Conservation (phyloP, 148 eudicot species). For the Fagopyrum homotropicum region DNA sequence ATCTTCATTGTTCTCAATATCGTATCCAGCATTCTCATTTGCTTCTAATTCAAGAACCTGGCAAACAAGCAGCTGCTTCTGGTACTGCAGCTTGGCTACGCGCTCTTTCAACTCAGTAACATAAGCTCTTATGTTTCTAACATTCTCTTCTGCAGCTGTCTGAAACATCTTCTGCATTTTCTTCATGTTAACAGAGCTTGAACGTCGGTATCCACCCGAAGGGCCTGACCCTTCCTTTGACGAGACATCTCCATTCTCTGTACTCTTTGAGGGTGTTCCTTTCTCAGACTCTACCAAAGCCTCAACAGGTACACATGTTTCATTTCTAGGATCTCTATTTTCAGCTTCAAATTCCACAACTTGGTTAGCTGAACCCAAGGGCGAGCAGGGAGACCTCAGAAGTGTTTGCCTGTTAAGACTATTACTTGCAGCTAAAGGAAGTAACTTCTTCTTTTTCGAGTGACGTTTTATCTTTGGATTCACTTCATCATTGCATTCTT, state of each 20-base stretch:
- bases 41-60: slow-evolving; percentile 55
- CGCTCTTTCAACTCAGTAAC: slow-evolving; percentile 71
- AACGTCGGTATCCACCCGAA: slow-evolving; percentile 33
- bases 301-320: slow-evolving; percentile 29
- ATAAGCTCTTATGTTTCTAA: slow-evolving; percentile 59
- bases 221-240: slow-evolving; percentile 76
- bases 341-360: slow-evolving; percentile 61
- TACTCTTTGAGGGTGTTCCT: slow-evolving; percentile 59
- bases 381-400: slow-evolving; percentile 49
- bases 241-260: slow-evolving; percentile 53
- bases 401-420: slow-evolving; percentile 44
- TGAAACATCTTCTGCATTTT: slow-evolving; percentile 78
- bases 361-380: slow-evolving; percentile 42
- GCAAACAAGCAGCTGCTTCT: slow-evolving; percentile 67
- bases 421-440: slow-evolving; percentile 72
- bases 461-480: slow-evolving; percentile 44
- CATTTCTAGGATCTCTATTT: slow-evolving; percentile 54
- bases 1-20: slow-evolving; percentile 34
- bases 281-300: slow-evolving; percentile 38
- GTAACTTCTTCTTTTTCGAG: slow-evolving; percentile 61
- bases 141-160: slow-evolving; percentile 68
- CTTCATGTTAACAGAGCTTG: slow-evolving; percentile 69
- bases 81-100: slow-evolving; percentile 67
- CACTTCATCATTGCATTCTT: slow-evolving; percentile 21
- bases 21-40: slow-evolving; percentile 36